Evolutionary conservation across 805 yeast genomes (phyloP), one percentile per base, ranked within the genome.

Genomic region (Maudiozyma saulgeensis): DNA sequence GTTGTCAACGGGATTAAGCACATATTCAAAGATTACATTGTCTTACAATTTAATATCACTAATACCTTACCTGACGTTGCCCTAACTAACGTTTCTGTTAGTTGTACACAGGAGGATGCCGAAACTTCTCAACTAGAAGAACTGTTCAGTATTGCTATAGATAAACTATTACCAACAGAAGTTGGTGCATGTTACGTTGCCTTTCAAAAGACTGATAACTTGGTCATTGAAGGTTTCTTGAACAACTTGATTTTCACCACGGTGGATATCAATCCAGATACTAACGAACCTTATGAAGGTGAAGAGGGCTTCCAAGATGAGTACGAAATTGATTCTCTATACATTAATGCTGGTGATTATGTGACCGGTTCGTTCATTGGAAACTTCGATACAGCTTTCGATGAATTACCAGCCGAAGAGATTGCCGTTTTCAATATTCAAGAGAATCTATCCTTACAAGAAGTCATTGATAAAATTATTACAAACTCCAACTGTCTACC

Each of bases 261-360:
- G 45, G 84, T 81, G 68, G 98, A 91, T 64, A 73, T 86, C 55
- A 84, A 87, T 57, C 82, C 87, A 44, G 75, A 78, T 9, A 82
- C 89, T 15, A 81, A 82, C 19, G 79, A 76, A 53, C 77, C 84
- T 46, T 77, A 76, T 51, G 83, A 78, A 43, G 80, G 77, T 45
- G 87, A 81, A 43, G 95, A 84, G 55, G 97, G 96, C 16, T 87
- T 83, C 76, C 85, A 84, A 56, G 98, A 93, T 67, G 96, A 90
- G 68, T 93, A 91, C 68, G 93, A 84, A 64, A 79, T 93, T 56
- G 97, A 88, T 67, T 84, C 83, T 50, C 73, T 89, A 60, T 80
- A 78, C 50, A 64, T 91, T 49, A 63, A 51, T 52, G 67, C 93
- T 9, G 96, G 96, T 37, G 97, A 89, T 65, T 91, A 81, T 68